These are phyloP conservation scores for Diaporthe destruens DNA, from an alignment of 2,329 filamentous ascomycete genomes.

Conservation along the genomic window DNA sequence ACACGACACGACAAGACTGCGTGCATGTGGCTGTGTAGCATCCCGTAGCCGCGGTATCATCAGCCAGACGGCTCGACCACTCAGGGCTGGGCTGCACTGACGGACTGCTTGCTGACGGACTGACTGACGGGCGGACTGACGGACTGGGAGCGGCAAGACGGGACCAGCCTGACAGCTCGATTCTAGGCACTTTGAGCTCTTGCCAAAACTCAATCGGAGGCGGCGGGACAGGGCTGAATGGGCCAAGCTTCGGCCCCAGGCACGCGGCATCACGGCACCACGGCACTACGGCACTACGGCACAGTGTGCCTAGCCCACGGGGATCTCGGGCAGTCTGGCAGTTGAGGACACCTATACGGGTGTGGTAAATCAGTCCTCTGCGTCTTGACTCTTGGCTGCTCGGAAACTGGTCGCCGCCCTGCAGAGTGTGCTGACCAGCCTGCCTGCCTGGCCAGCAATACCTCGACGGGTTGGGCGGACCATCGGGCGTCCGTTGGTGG, in stretches of 20 bases:
- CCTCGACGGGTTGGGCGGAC: background rate
- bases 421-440: background rate
- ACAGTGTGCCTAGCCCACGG: background rate
- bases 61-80: background rate
- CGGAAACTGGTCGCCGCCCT: no score
- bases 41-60: background rate
- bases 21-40: background rate
- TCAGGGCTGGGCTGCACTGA: background rate
- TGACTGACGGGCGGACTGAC: no score
- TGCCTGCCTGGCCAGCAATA: no score
- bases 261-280: background rate
- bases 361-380: no score
- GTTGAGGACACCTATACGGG: background rate
- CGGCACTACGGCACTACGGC: background rate
- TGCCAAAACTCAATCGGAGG: slow-evolving; percentile 13
- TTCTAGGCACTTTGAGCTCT: background rate
- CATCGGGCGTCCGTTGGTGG: background rate
- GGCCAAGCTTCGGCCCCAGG: slow-evolving; percentile 2
- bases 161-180: no score
- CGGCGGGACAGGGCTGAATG: slow-evolving; percentile 10
- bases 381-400: slow-evolving; percentile 1
- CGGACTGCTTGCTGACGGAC: background rate
- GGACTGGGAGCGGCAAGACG: no score
- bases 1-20: no score
- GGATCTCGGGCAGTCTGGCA: background rate